Conservation (phyloP, 345 rosid genomes). For the Clausena lansium region DNA sequence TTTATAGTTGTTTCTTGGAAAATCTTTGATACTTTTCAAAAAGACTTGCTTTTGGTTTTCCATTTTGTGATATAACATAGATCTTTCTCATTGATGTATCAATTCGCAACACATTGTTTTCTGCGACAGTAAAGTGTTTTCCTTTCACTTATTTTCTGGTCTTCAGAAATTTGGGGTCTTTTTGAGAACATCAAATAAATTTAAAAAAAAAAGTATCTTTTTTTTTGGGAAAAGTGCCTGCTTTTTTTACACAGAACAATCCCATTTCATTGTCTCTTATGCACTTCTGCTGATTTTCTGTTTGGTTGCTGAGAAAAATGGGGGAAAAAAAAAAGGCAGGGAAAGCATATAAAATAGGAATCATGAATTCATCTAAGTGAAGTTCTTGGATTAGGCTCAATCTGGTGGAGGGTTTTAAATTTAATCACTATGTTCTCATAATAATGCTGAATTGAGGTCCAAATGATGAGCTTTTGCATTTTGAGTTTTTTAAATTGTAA, state of each 20-base stretch:
- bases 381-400: background rate
- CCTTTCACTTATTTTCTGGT: background rate
- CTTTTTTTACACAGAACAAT: background rate
- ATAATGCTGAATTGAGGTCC: background rate
- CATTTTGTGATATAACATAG: background rate
- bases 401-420: background rate
- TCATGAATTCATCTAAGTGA: background rate
- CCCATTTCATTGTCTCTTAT: background rate
- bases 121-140: constrained; percentile 7
- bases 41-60: constrained; percentile 5
- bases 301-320: constrained; percentile 21
- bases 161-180: background rate
- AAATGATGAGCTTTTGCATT: background rate
- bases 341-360: background rate
- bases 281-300: constrained; percentile 6
- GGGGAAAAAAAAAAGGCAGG: background rate
- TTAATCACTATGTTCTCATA: background rate
- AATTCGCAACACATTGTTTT: constrained; percentile 4
- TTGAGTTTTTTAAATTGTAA: background rate
- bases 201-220: background rate
- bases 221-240: background rate
- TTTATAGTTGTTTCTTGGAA: background rate
- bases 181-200: background rate
- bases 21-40: background rate
- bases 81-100: constrained; percentile 8